Percentiles rank a stretch among this genome's conserved stretches.
These are phyloP conservation scores for Haplographium delicatum DNA, from an alignment of 495 filamentous ascomycete genomes.

Conservation along the genomic window DNA sequence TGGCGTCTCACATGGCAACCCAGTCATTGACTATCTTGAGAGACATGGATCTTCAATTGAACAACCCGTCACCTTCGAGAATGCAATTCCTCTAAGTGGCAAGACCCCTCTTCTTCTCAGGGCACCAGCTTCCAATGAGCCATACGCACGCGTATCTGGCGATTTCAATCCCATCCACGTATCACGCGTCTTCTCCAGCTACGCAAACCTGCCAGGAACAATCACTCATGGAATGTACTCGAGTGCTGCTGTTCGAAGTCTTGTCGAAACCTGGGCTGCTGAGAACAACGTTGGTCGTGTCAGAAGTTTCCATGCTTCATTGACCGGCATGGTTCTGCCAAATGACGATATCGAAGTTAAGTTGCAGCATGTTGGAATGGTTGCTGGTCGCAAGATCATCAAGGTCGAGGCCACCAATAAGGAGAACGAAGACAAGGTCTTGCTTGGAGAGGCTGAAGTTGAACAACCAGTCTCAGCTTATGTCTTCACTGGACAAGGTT, in stretches of 20 bases:
- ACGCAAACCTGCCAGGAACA: constrained; percentile 89
- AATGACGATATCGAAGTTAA: constrained; percentile 92
- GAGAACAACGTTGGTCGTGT: constrained; percentile 98
- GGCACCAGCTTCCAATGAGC: constrained; percentile 96
- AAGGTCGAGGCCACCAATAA: constrained; percentile 93
- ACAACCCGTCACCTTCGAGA: constrained; percentile 95
- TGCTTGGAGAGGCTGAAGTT: constrained; percentile 93
- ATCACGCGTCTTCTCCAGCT: constrained; percentile 89
- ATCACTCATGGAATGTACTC: constrained; percentile 99
- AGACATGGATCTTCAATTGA: constrained; percentile 90
- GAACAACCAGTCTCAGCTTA: constrained; percentile 97
- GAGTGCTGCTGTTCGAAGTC: constrained; percentile 90
- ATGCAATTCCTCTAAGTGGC: constrained; percentile 89
- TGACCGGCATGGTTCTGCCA: constrained; percentile 96
- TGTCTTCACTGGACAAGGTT: constrained; percentile 97
- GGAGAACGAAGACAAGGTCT: constrained; percentile 91
- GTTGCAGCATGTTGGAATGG: constrained; percentile 95
- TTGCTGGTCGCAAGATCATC: constrained; percentile 96
- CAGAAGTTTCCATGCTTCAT: constrained; percentile 87
- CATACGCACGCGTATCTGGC: constrained; percentile 93
- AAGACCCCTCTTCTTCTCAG: constrained; percentile 81
- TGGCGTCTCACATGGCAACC: constrained; percentile 86
- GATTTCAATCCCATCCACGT: constrained; percentile 99
- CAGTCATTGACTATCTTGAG: constrained; percentile 92
- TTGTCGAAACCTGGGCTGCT: constrained; percentile 99